These are phyloP conservation scores for Kluyveromyces lactis DNA, from an alignment of 805 yeast genomes.

Conservation along the genomic window DNA sequence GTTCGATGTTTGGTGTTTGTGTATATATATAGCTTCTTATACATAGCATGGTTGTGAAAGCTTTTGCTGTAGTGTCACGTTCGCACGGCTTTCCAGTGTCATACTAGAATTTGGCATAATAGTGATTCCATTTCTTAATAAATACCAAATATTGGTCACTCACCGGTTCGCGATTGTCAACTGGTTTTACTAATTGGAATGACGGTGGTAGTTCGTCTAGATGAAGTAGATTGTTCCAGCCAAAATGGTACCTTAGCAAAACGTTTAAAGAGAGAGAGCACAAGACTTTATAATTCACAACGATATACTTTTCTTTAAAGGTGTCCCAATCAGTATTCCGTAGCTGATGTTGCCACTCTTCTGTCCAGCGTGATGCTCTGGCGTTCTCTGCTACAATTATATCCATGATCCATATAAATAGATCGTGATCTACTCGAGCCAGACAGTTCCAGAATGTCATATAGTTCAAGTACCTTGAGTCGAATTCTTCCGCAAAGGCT, in stretches of 20 bases:
- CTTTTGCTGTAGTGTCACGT: no score
- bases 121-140: constrained; percentile 28
- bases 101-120: constrained; percentile 27
- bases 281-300: constrained; percentile 34
- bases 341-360: constrained; percentile 17
- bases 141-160: constrained; percentile 15
- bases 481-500: constrained; percentile 27
- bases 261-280: constrained; percentile 34
- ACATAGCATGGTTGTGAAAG: no score
- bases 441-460: constrained; percentile 27
- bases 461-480: constrained; percentile 22
- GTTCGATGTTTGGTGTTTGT: no score
- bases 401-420: constrained; percentile 30
- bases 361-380: constrained; percentile 18
- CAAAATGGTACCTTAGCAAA: constrained; percentile 43
- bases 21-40: no score
- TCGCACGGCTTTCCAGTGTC: no score
- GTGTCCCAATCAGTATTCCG: constrained; percentile 23
- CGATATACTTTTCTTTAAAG: constrained; percentile 28
- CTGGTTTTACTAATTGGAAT: not conserved
- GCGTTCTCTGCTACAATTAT: constrained; percentile 24
- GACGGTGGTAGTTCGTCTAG: constrained; percentile 15
- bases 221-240: constrained; percentile 32
- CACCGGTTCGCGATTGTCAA: constrained; percentile 7
- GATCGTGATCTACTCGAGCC: constrained; percentile 24